Evolutionary conservation across 345 rosid genomes (phyloP).

Genomic region (Populus simonii): DNA sequence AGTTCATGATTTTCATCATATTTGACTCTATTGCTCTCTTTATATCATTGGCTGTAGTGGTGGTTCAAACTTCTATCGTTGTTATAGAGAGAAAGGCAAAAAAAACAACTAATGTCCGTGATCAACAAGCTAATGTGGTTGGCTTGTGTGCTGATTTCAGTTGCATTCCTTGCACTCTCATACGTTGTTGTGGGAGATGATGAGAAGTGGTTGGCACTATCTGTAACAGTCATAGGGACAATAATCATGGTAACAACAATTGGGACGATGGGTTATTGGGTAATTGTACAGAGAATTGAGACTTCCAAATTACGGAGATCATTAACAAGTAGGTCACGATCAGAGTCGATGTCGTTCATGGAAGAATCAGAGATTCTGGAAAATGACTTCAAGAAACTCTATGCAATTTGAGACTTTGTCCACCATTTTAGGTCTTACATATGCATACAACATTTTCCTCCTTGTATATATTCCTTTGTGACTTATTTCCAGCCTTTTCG

Average conservation of each 20-base stretch:
- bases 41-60: slow-evolving; percentile 89
- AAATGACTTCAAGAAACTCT: slow-evolving; percentile 58
- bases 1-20: slow-evolving; percentile 63
- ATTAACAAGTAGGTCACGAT: slow-evolving; percentile 41
- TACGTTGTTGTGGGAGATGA: slow-evolving; percentile 66
- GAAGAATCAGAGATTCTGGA: slow-evolving; percentile 63
- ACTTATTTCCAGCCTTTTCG: not conserved
- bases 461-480: not conserved
- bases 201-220: slow-evolving; percentile 56
- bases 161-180: slow-evolving; percentile 74
- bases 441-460: not conserved
- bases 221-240: slow-evolving; percentile 57
- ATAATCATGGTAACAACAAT: slow-evolving; percentile 76
- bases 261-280: slow-evolving; percentile 90
- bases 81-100: slow-evolving; percentile 77
- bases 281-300: slow-evolving; percentile 60
- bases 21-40: slow-evolving; percentile 85
- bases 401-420: slow-evolving; percentile 53
- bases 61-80: slow-evolving; percentile 91
- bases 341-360: slow-evolving; percentile 49
- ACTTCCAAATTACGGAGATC: slow-evolving; percentile 48
- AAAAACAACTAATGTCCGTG: slow-evolving; percentile 80
- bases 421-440: not conserved
- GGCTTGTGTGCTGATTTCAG: slow-evolving; percentile 81
- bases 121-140: slow-evolving; percentile 96